Evolutionary conservation across 306 rosid species (phyloP).

Genomic region (Medicago arabica): DNA sequence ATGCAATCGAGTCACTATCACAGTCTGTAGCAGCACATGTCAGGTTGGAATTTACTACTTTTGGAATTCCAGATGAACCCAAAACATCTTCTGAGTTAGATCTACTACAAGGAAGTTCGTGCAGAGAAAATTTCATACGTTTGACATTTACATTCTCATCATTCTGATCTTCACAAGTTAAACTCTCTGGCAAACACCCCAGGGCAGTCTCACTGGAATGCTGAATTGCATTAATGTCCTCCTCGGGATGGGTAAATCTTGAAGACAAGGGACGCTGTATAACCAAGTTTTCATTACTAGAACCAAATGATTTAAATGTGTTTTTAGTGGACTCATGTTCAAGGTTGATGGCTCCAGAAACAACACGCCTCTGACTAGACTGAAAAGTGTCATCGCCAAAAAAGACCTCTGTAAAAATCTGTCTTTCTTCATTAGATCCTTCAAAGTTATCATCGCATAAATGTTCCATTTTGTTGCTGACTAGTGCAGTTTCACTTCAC

Average conservation of each 20-base stretch:
- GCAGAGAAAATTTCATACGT: conserved; percentile 65
- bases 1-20: conserved; percentile 57
- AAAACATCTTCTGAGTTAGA: conserved; percentile 51
- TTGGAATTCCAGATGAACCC: conserved; percentile 48
- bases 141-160: conserved; percentile 61
- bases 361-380: conserved; percentile 59
- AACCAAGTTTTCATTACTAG: conserved; percentile 76
- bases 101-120: conserved; percentile 55
- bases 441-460: conserved; percentile 78
- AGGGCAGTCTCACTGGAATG: conserved; percentile 52
- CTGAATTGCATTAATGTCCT: conserved; percentile 50
- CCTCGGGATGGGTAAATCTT: conserved; percentile 53
- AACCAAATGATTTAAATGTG: conserved; percentile 63
- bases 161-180: conserved; percentile 45
- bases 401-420: conserved; percentile 77
- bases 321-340: conserved; percentile 69
- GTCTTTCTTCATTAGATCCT: conserved; percentile 75
- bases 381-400: conserved; percentile 55
- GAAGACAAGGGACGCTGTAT: conserved; percentile 62
- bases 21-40: conserved; percentile 47
- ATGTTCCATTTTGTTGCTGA: conserved; percentile 58
- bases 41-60: conserved; percentile 48
- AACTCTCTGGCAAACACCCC: conserved; percentile 49
- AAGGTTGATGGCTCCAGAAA: conserved; percentile 62
- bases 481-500: conserved; percentile 39